These are phyloP conservation scores for Globisporangium carolinianum DNA, from an alignment of 352 stramenopile species.

Conservation along the genomic window DNA sequence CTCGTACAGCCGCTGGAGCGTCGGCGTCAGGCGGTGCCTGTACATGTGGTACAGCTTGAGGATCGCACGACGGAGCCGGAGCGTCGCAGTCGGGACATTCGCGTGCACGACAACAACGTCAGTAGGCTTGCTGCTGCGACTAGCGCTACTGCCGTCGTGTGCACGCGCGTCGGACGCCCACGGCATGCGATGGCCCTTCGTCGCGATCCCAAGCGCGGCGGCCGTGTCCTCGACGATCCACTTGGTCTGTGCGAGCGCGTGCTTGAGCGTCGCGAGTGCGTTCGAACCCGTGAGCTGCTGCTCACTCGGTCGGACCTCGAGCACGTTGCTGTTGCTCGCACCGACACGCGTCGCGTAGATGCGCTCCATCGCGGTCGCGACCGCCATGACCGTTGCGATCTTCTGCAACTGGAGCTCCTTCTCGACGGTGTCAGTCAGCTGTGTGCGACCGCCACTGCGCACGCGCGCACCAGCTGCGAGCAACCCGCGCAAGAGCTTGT, in stretches of 20 bases:
- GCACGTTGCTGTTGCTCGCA: background rate
- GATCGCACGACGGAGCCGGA: slow-evolving; percentile 46
- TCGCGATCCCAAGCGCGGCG: slow-evolving; percentile 35
- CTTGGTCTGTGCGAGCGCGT: slow-evolving; percentile 37
- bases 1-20: slow-evolving; percentile 37
- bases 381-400: slow-evolving; percentile 36
- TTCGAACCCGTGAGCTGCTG: slow-evolving; percentile 10
- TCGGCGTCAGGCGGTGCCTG: slow-evolving; percentile 37
- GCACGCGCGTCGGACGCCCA: slow-evolving; percentile 30
- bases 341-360: slow-evolving; percentile 19
- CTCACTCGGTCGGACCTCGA: slow-evolving; percentile 1
- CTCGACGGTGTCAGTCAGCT: slow-evolving; percentile 26
- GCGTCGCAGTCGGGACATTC: slow-evolving; percentile 38
- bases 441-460: slow-evolving; percentile 15
- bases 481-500: slow-evolving; percentile 39
- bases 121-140: background rate
- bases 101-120: slow-evolving; percentile 36
- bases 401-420: slow-evolving; percentile 48
- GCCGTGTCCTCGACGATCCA: slow-evolving; percentile 44
- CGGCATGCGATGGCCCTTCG: slow-evolving; percentile 23
- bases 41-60: slow-evolving; percentile 58
- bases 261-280: slow-evolving; percentile 29
- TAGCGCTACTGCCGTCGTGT: slow-evolving; percentile 8
- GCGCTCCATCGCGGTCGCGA: slow-evolving; percentile 30
- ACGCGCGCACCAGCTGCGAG: slow-evolving; percentile 25